Percentiles rank a stretch among this genome's conserved stretches.
phyloP scores from a whole-genome alignment of 257 asterid genomes.

The Salvia miltiorrhiza region DNA sequence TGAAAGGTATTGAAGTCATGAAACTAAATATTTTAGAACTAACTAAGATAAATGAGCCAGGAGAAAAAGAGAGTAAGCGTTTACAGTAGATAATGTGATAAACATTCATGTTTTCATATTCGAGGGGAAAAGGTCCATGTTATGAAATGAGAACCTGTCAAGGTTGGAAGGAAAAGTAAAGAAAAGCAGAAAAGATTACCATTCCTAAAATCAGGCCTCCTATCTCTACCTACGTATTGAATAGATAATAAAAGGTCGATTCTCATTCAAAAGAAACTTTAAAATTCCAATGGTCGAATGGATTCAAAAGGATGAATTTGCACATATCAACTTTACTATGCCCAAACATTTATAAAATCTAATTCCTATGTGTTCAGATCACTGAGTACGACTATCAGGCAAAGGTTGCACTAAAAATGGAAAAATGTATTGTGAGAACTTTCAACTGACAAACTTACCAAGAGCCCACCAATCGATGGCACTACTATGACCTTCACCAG shows the following conservation, averaged over 20 bases:
- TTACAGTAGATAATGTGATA: background rate
- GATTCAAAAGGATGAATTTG: no score
- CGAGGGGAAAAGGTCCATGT: background rate
- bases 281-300: no score
- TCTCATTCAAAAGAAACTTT: no score
- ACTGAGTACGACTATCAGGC: no score
- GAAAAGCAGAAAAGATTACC: no score
- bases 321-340: no score
- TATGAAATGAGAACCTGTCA: background rate
- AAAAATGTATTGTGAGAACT: background rate
- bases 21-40: background rate
- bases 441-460: constrained; percentile 46
- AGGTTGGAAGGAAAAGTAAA: background rate
- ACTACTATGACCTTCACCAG: constrained; percentile 89
- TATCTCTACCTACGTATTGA: no score
- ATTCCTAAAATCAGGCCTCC: no score
- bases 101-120: background rate
- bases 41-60: background rate
- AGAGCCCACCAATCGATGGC: constrained; percentile 99
- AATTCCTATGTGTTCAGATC: no score
- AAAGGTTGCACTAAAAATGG: no score
- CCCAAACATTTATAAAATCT: no score
- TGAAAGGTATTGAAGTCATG: constrained; percentile 8
- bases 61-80: background rate
- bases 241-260: no score